Base-by-base conservation (phyloP, 2,329 filamentous ascomycete species). In the Fusarium sp. region DNA sequence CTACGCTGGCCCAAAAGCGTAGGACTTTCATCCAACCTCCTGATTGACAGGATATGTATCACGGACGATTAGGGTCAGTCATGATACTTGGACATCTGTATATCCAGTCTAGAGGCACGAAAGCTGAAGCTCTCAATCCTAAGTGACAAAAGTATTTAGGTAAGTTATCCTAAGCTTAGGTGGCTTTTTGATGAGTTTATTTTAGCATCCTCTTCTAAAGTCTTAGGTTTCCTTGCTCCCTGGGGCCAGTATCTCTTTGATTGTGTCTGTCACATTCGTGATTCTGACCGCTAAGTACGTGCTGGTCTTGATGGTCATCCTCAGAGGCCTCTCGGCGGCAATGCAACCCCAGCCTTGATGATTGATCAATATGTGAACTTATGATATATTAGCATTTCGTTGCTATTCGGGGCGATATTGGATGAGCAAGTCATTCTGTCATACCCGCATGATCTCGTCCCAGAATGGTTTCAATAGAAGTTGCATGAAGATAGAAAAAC, bases 11-110 rank as follows among this genome's bases (percentile, higher is more conserved):
- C 67, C 43, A 56, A 32, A 53, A 68, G 37, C 57, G 50, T 74
- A 74, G 72, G 72, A 74, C 72, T 74, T 52, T 53, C 46, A 57
- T 54, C 46, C 64, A 60, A 56, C 46, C 60, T 70, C 60, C 66
- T 69, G 43, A 69, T 57, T 69, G 50, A 69, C 43, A 9, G 54
- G 40, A 44, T 35, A 25, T n/a, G n/a, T 32, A 50, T 60, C 33
- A 33, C 35, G 28, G 33, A 73, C 30, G 30, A 66, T 38, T 40
- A 28, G n/a, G 56, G 37, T 50, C 46, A 46, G 16, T 37, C 42
- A 43, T 37, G 69, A 58, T 43, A 44, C 19, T 19, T 25, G 35
- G 11, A 38, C 23, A 54, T 54, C 15, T n/a, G 33, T 54, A 40
- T 13, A n/a, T 30, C 19, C 21, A 40, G 50, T 28, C 47, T 12